phyloP scores from a whole-genome alignment of 495 filamentous ascomycete genomes.

The Pyronema omphalodes region DNA sequence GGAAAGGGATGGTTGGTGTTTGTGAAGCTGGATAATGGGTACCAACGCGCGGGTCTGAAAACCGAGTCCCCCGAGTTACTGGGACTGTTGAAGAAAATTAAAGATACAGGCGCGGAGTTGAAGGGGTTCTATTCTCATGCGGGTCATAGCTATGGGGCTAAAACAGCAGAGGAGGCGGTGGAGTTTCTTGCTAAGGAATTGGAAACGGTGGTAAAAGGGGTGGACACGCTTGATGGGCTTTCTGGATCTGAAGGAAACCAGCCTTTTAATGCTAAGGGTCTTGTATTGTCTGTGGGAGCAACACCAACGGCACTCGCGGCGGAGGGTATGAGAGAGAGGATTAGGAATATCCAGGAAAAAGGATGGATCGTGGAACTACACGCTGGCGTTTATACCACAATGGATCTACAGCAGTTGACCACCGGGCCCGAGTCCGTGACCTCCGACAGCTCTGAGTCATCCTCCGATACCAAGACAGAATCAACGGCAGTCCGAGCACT shows the following conservation, averaged over 20 bases:
- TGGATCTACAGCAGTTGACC: constrained; percentile 69
- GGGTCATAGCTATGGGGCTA: constrained; percentile 48
- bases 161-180: constrained; percentile 36
- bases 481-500: constrained; percentile 14
- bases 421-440: constrained; percentile 27
- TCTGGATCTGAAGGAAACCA: too few species aligned
- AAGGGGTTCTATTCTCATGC: constrained; percentile 64
- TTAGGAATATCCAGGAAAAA: constrained; percentile 9
- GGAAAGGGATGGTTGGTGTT: constrained; percentile 37
- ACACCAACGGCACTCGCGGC: constrained; percentile 55
- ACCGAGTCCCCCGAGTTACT: constrained; percentile 34
- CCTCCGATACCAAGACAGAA: too few species aligned
- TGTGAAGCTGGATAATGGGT: constrained; percentile 64
- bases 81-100: constrained; percentile 33
- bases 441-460: too few species aligned
- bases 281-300: constrained; percentile 59
- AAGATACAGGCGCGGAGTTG: constrained; percentile 30
- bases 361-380: constrained; percentile 43
- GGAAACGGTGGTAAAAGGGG: constrained; percentile 34
- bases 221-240: constrained; percentile 14
- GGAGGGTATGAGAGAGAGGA: constrained; percentile 27
- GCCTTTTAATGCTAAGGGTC: constrained; percentile 18
- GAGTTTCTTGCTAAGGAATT: constrained; percentile 43
- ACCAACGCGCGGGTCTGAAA: constrained; percentile 52
- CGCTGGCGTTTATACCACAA: constrained; percentile 52